Conservation (phyloP, 1,284 basidiomycete species). For the Schizopora paradoxa region DNA sequence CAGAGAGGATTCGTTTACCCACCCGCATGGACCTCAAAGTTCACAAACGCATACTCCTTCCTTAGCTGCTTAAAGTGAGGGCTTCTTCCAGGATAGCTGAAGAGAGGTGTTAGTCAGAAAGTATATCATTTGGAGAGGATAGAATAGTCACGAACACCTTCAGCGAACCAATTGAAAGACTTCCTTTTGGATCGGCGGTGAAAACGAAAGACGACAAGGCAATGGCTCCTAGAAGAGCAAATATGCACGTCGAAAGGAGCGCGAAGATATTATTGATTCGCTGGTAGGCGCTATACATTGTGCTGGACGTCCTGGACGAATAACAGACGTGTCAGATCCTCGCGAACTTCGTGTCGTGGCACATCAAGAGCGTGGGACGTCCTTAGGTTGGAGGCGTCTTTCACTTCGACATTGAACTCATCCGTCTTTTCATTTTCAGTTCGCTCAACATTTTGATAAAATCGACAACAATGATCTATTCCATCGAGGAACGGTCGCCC, state of each 20-base stretch:
- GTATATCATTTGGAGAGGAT: neutral
- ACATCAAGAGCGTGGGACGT: too few relatives aligned
- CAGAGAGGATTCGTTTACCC: slow-evolving; percentile 23
- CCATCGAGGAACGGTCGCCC: too few relatives aligned
- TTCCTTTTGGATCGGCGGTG: slow-evolving; percentile 51
- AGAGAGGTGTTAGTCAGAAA: neutral
- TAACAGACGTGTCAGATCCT: too few relatives aligned
- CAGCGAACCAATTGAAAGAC: slow-evolving; percentile 52
- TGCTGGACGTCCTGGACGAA: too few relatives aligned
- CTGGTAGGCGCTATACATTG: slow-evolving; percentile 65
- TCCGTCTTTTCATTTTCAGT: too few relatives aligned
- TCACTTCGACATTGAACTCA: too few relatives aligned
- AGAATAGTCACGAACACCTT: slow-evolving; percentile 54
- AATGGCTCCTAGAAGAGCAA: slow-evolving; percentile 70
- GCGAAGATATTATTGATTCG: slow-evolving; percentile 71
- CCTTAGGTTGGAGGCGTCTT: too few relatives aligned
- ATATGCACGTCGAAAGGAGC: slow-evolving; percentile 72
- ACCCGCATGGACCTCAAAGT: slow-evolving; percentile 78
- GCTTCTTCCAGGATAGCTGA: slow-evolving; percentile 50
- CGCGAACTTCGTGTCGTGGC: too few relatives aligned
- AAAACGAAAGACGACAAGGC: slow-evolving; percentile 68
- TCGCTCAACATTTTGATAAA: too few relatives aligned
- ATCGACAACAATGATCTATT: too few relatives aligned
- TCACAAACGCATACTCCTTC: slow-evolving; percentile 70
- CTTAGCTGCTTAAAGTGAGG: slow-evolving; percentile 50